Evolutionary conservation across 83 land plant species (phyloP), one percentile per base, ranked within the genome.

Genomic region (Diphasiastrum complanatum): DNA sequence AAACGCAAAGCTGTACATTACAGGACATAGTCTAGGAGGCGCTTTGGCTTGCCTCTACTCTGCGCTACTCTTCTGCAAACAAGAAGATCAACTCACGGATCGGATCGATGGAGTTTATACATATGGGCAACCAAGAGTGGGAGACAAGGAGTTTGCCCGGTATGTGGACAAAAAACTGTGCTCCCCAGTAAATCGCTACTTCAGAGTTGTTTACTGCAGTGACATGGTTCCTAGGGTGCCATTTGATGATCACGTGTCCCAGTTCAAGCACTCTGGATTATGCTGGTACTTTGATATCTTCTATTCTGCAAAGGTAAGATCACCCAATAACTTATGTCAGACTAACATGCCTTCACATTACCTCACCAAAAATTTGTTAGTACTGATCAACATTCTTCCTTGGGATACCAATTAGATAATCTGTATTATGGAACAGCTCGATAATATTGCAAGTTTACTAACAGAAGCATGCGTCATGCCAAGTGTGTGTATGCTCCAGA

Each of bases 21-120:
- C 95, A 1, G 95, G 95, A 3, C 95, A 88, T 64, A 88, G 95
- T 51, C 61, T 88, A 1, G 90, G 95, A 3, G 90, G 86, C 1
- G 95, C 95, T 16, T 30, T 88, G 45, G 90, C 87, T 11, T 60
- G 79, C 0, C 61, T 89, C 49, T 86, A 79, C 46, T 54, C 66
- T 4, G 50, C 70, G 22, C 61, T 83, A 24, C 60, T 89, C 38
- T 60, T 60, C 31, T 11, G 71, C 51, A 76, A 81, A 5, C 73
- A 66, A 11, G 87, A 85, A 45, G 33, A 73, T 0, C 2, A 2
- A 53, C 18, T 81, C 47, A 5, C 80, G 67, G 71, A 67, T 4
- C 72, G 60, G 51, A 5, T 86, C 36, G 63, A 64, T 14, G 87
- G 70, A 5, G 77, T 85, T 5, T 85, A 77, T 40, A 85, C 90